Percentiles rank a stretch among this genome's conserved stretches.
Evolutionary conservation across 2,329 filamentous ascomycete genomes (phyloP).

Genomic region (Penicillium sp.): DNA sequence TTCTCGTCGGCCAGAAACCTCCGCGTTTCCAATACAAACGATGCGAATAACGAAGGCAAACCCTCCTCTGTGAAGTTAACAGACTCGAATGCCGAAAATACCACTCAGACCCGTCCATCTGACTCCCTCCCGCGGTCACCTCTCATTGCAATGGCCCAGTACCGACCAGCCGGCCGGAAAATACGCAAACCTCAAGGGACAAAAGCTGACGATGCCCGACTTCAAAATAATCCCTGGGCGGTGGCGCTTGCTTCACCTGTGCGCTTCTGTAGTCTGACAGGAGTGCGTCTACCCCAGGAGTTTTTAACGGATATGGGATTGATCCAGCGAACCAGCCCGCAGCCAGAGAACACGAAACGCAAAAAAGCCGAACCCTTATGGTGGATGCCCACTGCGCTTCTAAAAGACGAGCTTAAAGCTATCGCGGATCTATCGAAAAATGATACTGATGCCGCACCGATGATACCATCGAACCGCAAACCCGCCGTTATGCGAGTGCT

Average conservation of each 20-base stretch:
- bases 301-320: conserved; percentile 35
- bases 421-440: neutral
- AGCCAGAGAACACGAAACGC: conserved; percentile 4
- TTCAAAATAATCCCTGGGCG: conserved; percentile 40
- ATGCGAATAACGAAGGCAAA: neutral
- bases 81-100: neutral
- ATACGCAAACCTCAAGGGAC: conserved; percentile 24
- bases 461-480: neutral
- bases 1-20: neutral
- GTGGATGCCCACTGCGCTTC: conserved; percentile 30
- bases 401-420: conserved; percentile 28
- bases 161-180: conserved; percentile 12
- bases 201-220: conserved; percentile 23
- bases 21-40: neutral
- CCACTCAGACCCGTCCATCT: conserved; percentile 21
- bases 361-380: conserved; percentile 20
- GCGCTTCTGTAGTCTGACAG: conserved; percentile 32
- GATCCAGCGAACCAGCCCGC: conserved; percentile 23
- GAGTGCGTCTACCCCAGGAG: conserved; percentile 28
- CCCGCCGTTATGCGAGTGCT: neutral
- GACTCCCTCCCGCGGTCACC: conserved; percentile 35
- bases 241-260: conserved; percentile 34
- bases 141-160: conserved; percentile 21
- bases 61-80: neutral
- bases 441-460: neutral